Conservation (phyloP, 1,139 yeast genomes). For the Candida albicans region DNA sequence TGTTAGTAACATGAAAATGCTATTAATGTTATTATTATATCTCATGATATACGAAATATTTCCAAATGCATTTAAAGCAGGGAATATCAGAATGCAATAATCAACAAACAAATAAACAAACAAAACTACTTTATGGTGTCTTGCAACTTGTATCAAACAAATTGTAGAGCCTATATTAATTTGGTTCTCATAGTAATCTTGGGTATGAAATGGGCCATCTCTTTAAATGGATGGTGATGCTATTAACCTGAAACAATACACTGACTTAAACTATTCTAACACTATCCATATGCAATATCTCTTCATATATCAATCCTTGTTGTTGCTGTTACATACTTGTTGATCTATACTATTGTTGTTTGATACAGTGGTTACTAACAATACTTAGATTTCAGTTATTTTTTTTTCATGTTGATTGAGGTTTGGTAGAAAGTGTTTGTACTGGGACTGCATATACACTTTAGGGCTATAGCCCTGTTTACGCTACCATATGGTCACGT, state of each 20-base stretch:
- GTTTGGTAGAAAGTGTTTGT: not conserved
- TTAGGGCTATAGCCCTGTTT: not conserved
- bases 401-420: not conserved
- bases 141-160: too few species aligned
- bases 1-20: slow-evolving; percentile 8
- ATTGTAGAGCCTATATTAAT: too few species aligned
- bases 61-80: too few species aligned
- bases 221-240: too few species aligned
- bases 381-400: not conserved
- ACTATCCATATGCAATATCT: not conserved
- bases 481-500: not conserved
- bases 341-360: not conserved
- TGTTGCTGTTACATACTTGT: not conserved
- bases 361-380: not conserved
- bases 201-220: too few species aligned
- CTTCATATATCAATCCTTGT: not conserved
- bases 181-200: too few species aligned
- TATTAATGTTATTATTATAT: too few species aligned
- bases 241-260: too few species aligned
- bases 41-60: too few species aligned
- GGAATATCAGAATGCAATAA: too few species aligned
- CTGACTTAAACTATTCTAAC: not conserved
- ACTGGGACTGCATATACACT: not conserved
- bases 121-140: too few species aligned
- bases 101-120: too few species aligned